phyloP scores from a whole-genome alignment of 768 basidiomycete species.

The Kondoa malvinella region DNA sequence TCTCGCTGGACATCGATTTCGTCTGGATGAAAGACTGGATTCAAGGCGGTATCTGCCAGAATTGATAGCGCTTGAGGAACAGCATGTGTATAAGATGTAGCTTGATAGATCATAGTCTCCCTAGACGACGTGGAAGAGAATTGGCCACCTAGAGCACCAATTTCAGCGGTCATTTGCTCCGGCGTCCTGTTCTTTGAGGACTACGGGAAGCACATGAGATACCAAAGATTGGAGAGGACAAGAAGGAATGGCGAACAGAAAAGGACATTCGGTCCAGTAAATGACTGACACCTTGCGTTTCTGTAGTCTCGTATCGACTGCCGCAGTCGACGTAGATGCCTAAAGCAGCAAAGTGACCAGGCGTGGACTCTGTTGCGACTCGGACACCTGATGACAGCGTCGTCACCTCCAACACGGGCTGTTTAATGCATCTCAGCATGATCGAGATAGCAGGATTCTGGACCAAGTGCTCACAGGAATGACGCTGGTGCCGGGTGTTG shows the following conservation, averaged over 20 bases:
- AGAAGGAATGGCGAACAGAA: slow-evolving; percentile 44
- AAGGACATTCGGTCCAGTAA: slow-evolving; percentile 91
- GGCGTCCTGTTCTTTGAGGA: slow-evolving; percentile 54
- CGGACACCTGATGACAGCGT: slow-evolving; percentile 79
- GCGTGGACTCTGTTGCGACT: slow-evolving; percentile 76
- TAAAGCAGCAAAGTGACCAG: slow-evolving; percentile 83
- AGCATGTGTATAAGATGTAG: slow-evolving; percentile 70
- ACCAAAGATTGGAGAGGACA: not conserved
- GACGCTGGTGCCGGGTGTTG: not conserved
- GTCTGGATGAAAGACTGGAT: slow-evolving; percentile 54
- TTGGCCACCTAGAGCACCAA: slow-evolving; percentile 74
- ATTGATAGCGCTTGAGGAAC: slow-evolving; percentile 69
- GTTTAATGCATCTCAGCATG: too few relatives aligned
- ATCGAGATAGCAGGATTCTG: not conserved
- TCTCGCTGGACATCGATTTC: slow-evolving; percentile 71
- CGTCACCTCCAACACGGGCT: slow-evolving; percentile 38
- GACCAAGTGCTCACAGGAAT: not conserved
- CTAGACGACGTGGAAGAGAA: slow-evolving; percentile 78
- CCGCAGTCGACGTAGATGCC: slow-evolving; percentile 91
- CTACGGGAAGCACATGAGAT: slow-evolving; percentile 35
- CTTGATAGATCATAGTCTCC: slow-evolving; percentile 95
- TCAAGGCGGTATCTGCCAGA: slow-evolving; percentile 74
- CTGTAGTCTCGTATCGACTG: slow-evolving; percentile 61
- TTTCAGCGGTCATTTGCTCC: slow-evolving; percentile 59
- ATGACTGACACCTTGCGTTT: slow-evolving; percentile 67